phyloP scores from a whole-genome alignment of 805 yeast genomes.

The Zygoascus ofunaensis region DNA sequence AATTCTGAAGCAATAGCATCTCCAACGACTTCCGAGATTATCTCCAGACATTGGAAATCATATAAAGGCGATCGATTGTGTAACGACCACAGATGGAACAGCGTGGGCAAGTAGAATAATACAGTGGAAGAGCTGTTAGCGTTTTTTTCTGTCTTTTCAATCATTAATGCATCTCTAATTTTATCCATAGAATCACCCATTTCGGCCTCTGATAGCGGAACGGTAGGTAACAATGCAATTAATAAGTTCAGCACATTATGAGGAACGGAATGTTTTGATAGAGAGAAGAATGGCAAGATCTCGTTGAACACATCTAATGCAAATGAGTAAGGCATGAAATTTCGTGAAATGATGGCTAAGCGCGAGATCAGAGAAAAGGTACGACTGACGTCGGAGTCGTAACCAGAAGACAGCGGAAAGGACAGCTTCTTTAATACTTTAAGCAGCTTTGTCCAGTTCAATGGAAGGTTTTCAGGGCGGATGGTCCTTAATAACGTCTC shows the following conservation, averaged over 20 bases:
- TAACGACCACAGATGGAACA: constrained; percentile 68
- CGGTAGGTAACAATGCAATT: constrained; percentile 15
- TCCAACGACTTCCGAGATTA: constrained; percentile 51
- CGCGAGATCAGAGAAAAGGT: constrained; percentile 16
- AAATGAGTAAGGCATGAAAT: constrained; percentile 18
- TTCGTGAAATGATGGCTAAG: constrained; percentile 20
- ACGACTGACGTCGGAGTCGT: constrained; percentile 14
- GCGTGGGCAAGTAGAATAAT: constrained; percentile 38
- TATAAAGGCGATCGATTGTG: constrained; percentile 39
- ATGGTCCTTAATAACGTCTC: constrained; percentile 24
- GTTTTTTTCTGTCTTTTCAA: too few relatives aligned
- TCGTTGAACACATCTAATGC: constrained; percentile 18
- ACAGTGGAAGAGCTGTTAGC: neutral
- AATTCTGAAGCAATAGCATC: constrained; percentile 27
- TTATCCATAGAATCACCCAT: constrained; percentile 3
- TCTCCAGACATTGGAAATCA: constrained; percentile 56
- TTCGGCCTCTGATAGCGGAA: constrained; percentile 12
- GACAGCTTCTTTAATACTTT: constrained; percentile 26
- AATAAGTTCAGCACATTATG: constrained; percentile 17
- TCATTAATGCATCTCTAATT: neutral
- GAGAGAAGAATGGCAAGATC: constrained; percentile 19
- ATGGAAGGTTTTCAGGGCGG: constrained; percentile 32
- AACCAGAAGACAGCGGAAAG: constrained; percentile 15
- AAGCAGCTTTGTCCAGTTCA: constrained; percentile 45
- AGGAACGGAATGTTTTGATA: constrained; percentile 16